A percentile compares a stretch with the other conserved stretches of the same genome.
Conservation (phyloP, 257 asterid genomes). For the Cruciata laevipes region DNA sequence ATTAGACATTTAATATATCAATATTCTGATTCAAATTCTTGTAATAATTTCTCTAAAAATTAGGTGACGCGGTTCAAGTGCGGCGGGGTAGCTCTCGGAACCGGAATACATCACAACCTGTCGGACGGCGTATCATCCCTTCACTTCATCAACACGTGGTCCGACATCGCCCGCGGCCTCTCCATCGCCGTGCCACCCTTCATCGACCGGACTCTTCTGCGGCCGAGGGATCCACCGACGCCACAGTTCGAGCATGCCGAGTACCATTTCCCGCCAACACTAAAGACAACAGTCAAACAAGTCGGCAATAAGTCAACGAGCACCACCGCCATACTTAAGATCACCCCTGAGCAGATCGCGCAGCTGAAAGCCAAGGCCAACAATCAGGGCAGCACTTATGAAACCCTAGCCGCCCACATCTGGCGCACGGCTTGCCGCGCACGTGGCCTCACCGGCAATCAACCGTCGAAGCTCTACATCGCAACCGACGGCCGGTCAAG, state of each 20-base stretch:
- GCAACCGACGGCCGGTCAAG: conserved; percentile 67
- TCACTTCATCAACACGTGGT: conserved; percentile 45
- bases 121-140: conserved; percentile 41
- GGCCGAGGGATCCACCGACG: conserved; percentile 25
- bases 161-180: conserved; percentile 33
- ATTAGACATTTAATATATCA: too few relatives aligned
- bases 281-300: conserved; percentile 1
- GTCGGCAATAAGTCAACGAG: conserved; percentile 6
- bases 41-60: too few relatives aligned
- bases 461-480: conserved; percentile 47
- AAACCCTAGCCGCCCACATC: conserved; percentile 65
- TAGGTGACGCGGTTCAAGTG: conserved; percentile 44
- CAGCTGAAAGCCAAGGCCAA: conserved; percentile 23
- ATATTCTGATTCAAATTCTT: too few relatives aligned
- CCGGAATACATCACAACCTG: conserved; percentile 38
- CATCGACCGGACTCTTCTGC: conserved; percentile 35
- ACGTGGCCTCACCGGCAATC: conserved; percentile 46
- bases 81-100: conserved; percentile 36
- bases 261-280: conserved; percentile 27
- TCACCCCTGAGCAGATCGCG: conserved; percentile 21
- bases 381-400: conserved; percentile 47
- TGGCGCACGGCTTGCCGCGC: conserved; percentile 75
- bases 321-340: conserved; percentile 22
- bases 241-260: conserved; percentile 21
- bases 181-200: conserved; percentile 31